Base-by-base conservation (phyloP, 2,329 filamentous ascomycete species). In the Exophiala alcalophila region DNA sequence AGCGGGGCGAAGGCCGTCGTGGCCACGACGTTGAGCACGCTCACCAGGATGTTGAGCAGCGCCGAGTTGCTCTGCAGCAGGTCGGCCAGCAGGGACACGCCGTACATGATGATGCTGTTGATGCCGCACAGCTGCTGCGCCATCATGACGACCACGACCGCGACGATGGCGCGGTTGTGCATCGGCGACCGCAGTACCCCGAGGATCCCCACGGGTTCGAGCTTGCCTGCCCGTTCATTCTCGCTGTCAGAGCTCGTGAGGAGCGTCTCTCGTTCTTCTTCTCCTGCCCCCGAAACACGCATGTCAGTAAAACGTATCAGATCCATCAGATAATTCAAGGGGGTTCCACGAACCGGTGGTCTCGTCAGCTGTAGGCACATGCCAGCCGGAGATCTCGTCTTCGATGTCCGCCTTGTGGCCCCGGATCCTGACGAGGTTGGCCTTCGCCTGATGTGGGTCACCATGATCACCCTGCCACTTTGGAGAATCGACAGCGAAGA, bases 61-160 rank as follows among this genome's bases (percentile, higher is more conserved):
- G 84, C 84, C 0, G 90, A 91, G 49, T 82, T 88, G 32, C 88
- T 79, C 3, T 87, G 84, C 0, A 98, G 77, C 2, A 97, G 76
- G 50, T 81, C 81, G 21, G 84, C 80, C 10, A 98, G 77, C 1
- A 98, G 80, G 1, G 86, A 89, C 4, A 97, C 92, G 2, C 90
- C 94, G 66, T 98, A 98, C 90, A 98, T 96, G 67, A 98, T 97
- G 69, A 97, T 91, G 32, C 88, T 91, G 45, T 86, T 91, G 25
- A 96, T 53, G 30, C 88, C 91, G 44, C 86, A 91, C 20, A 96
- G 74, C 63, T 98, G 92, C 62, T 97, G 92, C 0, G 86, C 84
- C 46, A 90, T 75, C 90, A 97, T 96, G 55, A 95, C 83, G 1
- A 88, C 88, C 9, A 95, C 77, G 4, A 67, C 86, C 4, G 90